Base-by-base conservation (phyloP, 495 filamentous ascomycete genomes). In the Rusavskia elegans region DNA sequence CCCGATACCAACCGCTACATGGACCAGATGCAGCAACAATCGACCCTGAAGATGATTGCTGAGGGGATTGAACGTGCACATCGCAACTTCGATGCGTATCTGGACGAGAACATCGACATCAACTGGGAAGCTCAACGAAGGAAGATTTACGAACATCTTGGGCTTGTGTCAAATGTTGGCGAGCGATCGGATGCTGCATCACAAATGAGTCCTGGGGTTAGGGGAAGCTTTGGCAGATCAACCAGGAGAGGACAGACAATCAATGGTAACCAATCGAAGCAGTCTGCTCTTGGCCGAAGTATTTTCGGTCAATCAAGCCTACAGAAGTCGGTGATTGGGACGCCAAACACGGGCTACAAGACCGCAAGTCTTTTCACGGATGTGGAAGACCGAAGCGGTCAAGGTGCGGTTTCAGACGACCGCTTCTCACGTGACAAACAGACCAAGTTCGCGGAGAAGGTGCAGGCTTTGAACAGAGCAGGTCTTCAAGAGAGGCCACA, bases 121-220 rank as follows among this genome's bases (percentile, higher is more conserved):
- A 86, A 96, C 64, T 97, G 90, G 90, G 88, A 97, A 51, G 80
- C 82, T 6, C 92, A 97, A 67, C 82, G 89, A 37, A 84, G 82
- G 62, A 80, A 81, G 50, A 95, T 97, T 49, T 95, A 95, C 63
- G 80, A 95, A 59, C 92, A 99, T 62, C 97, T 99, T 63, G 92
- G 92, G 8, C 82, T 99, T 39, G 83, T 76, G 53, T 73, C 81
- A 8, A 79, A 73, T 55, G 76, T 82, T 41, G 71, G 73, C 9
- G 57, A 67, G 49, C 61, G 63, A 50, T 57, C 67, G 54, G 71
- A 71, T 35, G 66, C 66, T 17, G 39, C 71, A 32, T 69, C 67
- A 42, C 50, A 61, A 13, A 65, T 57, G 17, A 61, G 53, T 17
- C 46, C 60, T n/a, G 53, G 50, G 45, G 36, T 37, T 19, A 70